Evolutionary conservation across 305 asterid genomes (phyloP).

Genomic region (Fraxinus velutina): DNA sequence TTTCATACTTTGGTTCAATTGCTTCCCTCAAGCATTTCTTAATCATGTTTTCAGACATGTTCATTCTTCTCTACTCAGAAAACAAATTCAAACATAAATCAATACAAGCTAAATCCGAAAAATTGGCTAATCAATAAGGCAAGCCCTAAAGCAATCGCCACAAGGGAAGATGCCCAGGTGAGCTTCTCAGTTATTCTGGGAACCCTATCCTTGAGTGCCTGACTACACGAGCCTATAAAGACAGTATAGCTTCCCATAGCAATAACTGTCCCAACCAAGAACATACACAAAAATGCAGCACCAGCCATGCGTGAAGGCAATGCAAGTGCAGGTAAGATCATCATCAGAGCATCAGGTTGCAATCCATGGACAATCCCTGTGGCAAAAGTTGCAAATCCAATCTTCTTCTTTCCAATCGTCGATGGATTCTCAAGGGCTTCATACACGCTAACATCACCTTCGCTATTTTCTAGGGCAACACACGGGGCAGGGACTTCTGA

Average conservation of each 20-base stretch:
- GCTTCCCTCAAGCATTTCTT: neutral
- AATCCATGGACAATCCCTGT: slow-evolving; percentile 92
- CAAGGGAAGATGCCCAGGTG: slow-evolving; percentile 85
- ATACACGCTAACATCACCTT: slow-evolving; percentile 49
- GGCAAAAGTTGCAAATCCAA: slow-evolving; percentile 89
- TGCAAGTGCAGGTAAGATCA: slow-evolving; percentile 91
- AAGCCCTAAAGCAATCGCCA: slow-evolving; percentile 78
- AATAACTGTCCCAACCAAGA: slow-evolving; percentile 81
- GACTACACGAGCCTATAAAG: slow-evolving; percentile 82
- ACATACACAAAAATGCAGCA: slow-evolving; percentile 78
- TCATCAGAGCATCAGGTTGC: slow-evolving; percentile 91
- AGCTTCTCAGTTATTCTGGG: slow-evolving; percentile 95
- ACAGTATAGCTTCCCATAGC: slow-evolving; percentile 98
- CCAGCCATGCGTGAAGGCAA: slow-evolving; percentile 94
- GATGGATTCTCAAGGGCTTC: slow-evolving; percentile 47
- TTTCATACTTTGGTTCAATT: neutral
- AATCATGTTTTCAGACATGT: neutral
- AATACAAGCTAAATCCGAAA: slow-evolving; percentile 82
- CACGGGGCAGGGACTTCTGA: slow-evolving; percentile 62
- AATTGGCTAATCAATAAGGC: slow-evolving; percentile 69
- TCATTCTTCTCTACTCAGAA: neutral
- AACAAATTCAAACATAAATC: slow-evolving; percentile 23
- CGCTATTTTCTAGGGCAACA: slow-evolving; percentile 61
- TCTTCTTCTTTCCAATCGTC: slow-evolving; percentile 49
- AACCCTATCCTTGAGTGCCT: slow-evolving; percentile 78